Conservation (phyloP, 192 early-diverging fungal genomes). For the Mortierella hygrophila region DNA sequence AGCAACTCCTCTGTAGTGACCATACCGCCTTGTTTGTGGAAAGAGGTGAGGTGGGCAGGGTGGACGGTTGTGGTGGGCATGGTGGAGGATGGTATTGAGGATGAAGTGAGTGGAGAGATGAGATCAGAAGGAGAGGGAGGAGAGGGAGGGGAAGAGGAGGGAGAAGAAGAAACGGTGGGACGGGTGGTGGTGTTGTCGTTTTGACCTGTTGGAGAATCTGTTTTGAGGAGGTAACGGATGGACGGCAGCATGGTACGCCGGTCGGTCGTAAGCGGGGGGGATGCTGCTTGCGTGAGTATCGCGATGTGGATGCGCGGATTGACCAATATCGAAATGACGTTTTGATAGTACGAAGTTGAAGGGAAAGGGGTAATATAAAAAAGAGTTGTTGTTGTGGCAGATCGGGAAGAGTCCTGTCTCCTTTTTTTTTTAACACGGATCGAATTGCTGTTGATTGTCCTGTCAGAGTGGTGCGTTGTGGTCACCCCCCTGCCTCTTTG, state of each 20-base stretch:
- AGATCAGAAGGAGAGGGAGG: background rate
- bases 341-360: background rate
- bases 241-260: constrained; percentile 48
- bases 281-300: background rate
- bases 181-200: background rate
- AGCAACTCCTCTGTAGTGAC: background rate
- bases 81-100: background rate
- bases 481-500: constrained; percentile 13
- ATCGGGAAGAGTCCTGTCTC: constrained; percentile 5
- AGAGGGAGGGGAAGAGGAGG: background rate
- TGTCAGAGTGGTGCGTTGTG: background rate
- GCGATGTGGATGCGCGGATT: background rate
- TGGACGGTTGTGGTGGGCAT: constrained; percentile 10
- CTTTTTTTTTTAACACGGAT: background rate
- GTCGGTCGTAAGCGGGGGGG: background rate
- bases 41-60: background rate
- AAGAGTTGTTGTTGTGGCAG: background rate
- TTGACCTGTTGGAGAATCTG: constrained; percentile 7
- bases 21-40: constrained; percentile 14
- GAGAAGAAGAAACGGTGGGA: background rate
- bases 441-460: background rate
- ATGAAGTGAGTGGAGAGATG: background rate
- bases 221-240: constrained; percentile 37
- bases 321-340: background rate
- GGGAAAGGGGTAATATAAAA: background rate